Evolutionary conservation across 257 asterid species (phyloP).

Genomic region (Gentiana dahurica): DNA sequence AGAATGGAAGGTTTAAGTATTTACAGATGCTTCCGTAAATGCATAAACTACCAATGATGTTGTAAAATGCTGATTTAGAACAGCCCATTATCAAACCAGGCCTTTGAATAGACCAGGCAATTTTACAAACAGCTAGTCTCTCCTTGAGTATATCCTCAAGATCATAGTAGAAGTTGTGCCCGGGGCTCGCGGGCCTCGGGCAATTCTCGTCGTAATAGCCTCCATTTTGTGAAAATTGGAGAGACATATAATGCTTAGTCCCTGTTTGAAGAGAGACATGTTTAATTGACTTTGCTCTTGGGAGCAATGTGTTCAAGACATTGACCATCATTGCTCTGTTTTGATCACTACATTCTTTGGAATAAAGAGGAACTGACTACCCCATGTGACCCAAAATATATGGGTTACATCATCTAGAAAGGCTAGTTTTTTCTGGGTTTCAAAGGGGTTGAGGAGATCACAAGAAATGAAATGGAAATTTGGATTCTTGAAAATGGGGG

Average conservation of each 20-base stretch:
- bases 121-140: conserved; percentile 20
- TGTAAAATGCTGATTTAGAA: conserved; percentile 40
- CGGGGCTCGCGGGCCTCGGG: conserved; percentile 37
- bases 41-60: conserved; percentile 62
- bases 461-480: conserved; percentile 46
- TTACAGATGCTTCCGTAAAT: conserved; percentile 74
- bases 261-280: conserved; percentile 86
- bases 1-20: conserved; percentile 47
- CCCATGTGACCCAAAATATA: conserved; percentile 86
- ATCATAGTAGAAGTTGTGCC: conserved; percentile 54
- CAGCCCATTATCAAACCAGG: conserved; percentile 72
- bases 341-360: conserved; percentile 45
- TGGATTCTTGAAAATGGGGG: conserved; percentile 6
- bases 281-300: conserved; percentile 29
- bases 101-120: conserved; percentile 66
- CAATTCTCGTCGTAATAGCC: conserved; percentile 37
- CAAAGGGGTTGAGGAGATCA: conserved; percentile 44
- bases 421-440: conserved; percentile 38
- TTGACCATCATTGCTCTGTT: conserved; percentile 67
- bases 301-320: conserved; percentile 41
- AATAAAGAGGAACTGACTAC: conserved; percentile 48
- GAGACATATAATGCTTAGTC: conserved; percentile 53
- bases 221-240: conserved; percentile 6
- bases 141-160: conserved; percentile 71
- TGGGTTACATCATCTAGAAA: conserved; percentile 39